A percentile compares a stretch with the other conserved stretches of the same genome.
phyloP scores from a whole-genome alignment of 257 asterid species.

The Solanum pennellii region DNA sequence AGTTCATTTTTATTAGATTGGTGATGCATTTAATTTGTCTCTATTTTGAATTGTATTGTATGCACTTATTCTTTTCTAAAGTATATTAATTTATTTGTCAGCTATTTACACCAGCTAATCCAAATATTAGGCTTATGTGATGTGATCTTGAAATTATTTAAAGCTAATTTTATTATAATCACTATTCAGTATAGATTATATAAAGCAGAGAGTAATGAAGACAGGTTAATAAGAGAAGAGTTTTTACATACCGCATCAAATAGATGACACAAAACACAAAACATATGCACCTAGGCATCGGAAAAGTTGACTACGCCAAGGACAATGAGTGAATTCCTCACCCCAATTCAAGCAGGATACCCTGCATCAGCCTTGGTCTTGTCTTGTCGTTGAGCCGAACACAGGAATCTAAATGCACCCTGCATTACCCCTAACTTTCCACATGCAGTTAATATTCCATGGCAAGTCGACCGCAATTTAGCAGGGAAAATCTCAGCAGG shows the following conservation, averaged over 20 bases:
- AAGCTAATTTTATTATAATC: too few relatives aligned
- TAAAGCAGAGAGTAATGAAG: too few relatives aligned
- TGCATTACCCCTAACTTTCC: not conserved
- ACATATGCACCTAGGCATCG: not conserved
- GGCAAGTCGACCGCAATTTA: not conserved
- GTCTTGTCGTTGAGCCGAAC: not conserved
- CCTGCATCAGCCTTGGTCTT: not conserved
- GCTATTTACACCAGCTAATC: too few relatives aligned
- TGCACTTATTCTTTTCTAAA: not conserved
- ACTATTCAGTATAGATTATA: too few relatives aligned
- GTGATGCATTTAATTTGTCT: not conserved
- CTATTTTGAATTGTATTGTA: not conserved
- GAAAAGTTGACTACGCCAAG: not conserved
- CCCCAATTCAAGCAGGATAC: not conserved
- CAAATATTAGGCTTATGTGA: too few relatives aligned
- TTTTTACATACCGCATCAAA: not conserved
- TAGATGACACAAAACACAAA: not conserved
- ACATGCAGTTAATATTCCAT: not conserved
- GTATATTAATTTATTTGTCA: too few relatives aligned
- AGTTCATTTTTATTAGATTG: not conserved
- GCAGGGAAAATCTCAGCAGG: not conserved
- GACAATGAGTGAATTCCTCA: not conserved
- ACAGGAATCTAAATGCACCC: not conserved
- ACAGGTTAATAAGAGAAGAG: too few relatives aligned
- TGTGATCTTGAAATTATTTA: too few relatives aligned